A percentile compares a stretch with the other conserved stretches of the same genome.
Conservation (phyloP, 805 yeast species). For the Starmerella bombi region DNA sequence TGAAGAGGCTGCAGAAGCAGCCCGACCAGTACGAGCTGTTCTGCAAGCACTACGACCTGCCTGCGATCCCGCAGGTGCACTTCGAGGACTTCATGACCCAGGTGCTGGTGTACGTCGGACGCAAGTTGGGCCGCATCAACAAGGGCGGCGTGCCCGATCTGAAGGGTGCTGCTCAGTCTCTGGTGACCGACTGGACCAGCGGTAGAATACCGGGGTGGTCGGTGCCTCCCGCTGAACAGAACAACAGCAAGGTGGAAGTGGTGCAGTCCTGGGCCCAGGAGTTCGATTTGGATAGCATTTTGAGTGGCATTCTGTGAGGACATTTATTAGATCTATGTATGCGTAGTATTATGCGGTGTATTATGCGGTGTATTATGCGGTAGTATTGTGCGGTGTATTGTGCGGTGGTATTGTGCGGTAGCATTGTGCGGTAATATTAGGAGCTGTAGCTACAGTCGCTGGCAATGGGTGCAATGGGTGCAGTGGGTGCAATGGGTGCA, state of each 20-base stretch:
- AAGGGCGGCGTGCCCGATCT: slow-evolving; percentile 88
- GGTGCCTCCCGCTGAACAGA: slow-evolving; percentile 40
- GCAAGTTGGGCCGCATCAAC: slow-evolving; percentile 82
- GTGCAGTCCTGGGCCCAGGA: slow-evolving; percentile 90
- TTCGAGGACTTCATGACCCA: slow-evolving; percentile 71
- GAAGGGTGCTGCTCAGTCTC: slow-evolving; percentile 66
- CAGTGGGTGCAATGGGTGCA: too few species aligned
- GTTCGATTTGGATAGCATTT: slow-evolving; percentile 77
- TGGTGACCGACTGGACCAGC: slow-evolving; percentile 92
- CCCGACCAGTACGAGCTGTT: slow-evolving; percentile 54
- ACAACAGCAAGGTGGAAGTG: slow-evolving; percentile 48
- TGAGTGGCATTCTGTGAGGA: slow-evolving; percentile 26
- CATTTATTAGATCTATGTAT: not conserved
- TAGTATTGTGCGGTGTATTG: not conserved
- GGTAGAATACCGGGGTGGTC: slow-evolving; percentile 91
- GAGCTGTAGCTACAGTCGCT: too few species aligned
- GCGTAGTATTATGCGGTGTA: too few species aligned
- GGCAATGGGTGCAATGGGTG: too few species aligned
- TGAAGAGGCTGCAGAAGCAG: slow-evolving; percentile 62
- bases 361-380: too few species aligned
- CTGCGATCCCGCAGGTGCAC: slow-evolving; percentile 61
- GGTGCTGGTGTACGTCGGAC: slow-evolving; percentile 81
- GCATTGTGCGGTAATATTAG: too few species aligned
- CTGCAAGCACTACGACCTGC: slow-evolving; percentile 59
- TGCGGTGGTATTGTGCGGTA: too few species aligned